Evolutionary conservation across 768 basidiomycete species (phyloP).

Genomic region (Macrolepiota fuliginosa): DNA sequence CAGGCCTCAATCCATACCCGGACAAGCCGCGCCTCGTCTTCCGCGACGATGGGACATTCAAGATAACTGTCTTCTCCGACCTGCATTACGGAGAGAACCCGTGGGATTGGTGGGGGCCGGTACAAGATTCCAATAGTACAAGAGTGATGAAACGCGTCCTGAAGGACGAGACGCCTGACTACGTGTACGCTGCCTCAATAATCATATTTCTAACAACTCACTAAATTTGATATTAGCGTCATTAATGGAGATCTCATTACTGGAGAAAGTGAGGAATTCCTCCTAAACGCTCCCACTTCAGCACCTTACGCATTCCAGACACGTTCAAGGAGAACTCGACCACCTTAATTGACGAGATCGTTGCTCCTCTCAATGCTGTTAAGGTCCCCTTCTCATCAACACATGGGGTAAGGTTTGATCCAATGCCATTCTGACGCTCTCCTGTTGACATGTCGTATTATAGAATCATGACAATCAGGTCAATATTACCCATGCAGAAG

Average conservation of each 20-base stretch:
- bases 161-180: conserved; percentile 60
- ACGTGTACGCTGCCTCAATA: conserved; percentile 45
- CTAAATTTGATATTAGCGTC: conserved; percentile 38
- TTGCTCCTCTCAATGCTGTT: conserved; percentile 54
- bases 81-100: conserved; percentile 77
- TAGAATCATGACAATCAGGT: conserved; percentile 74
- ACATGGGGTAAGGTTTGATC: conserved; percentile 50
- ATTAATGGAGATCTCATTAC: conserved; percentile 76
- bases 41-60: conserved; percentile 59
- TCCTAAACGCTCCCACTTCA: background rate
- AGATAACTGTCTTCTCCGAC: conserved; percentile 72
- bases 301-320: conserved; percentile 32
- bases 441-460: background rate
- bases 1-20: conserved; percentile 34
- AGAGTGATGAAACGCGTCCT: conserved; percentile 57
- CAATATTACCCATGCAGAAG: conserved; percentile 70
- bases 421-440: background rate
- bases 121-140: conserved; percentile 64
- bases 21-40: conserved; percentile 50
- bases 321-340: conserved; percentile 70
- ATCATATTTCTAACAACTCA: background rate
- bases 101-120: conserved; percentile 64
- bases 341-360: conserved; percentile 58
- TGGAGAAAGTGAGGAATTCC: conserved; percentile 51
- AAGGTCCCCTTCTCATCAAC: conserved; percentile 65